Percentiles rank a stretch among this genome's conserved stretches.
phyloP scores from a whole-genome alignment of 2,329 filamentous ascomycete species.

The Macroventuria anomochaeta region DNA sequence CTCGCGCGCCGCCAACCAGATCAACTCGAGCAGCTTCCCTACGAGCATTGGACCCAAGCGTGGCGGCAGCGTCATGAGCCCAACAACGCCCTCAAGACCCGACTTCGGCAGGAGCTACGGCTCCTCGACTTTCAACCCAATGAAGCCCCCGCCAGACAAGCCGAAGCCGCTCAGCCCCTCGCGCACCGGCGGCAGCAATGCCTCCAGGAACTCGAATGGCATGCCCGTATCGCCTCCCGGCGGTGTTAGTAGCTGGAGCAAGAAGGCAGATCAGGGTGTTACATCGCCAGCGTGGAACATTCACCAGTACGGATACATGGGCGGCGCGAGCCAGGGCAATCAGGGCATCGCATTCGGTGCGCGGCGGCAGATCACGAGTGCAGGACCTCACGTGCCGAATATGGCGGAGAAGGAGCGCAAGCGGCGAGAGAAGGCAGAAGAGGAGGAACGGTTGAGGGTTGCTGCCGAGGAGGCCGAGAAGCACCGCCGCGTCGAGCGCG shows the following conservation, averaged over 20 bases:
- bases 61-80: conserved; percentile 45
- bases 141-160: conserved; percentile 40
- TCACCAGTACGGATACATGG: conserved; percentile 96
- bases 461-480: conserved; percentile 61
- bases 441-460: conserved; percentile 59
- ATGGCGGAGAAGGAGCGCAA: conserved; percentile 82
- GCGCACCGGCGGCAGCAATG: conserved; percentile 63
- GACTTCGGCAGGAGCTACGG: conserved; percentile 47
- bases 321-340: conserved; percentile 93
- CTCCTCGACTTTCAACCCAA: conserved; percentile 55
- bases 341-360: conserved; percentile 92
- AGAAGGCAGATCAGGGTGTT: conserved; percentile 76
- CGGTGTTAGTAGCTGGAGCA: conserved; percentile 89
- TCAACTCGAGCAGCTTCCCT: conserved; percentile 77
- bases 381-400: conserved; percentile 78
- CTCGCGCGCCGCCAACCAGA: conserved; percentile 79
- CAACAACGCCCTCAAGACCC: conserved; percentile 33
- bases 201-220: conserved; percentile 61
- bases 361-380: conserved; percentile 87
- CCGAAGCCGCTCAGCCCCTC: conserved; percentile 53
- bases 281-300: conserved; percentile 98
- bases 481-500: conserved; percentile 56
- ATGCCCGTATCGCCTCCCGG: conserved; percentile 54
- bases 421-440: conserved; percentile 62
- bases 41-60: conserved; percentile 76